Percentiles rank a stretch among this genome's conserved stretches.
Evolutionary conservation across 805 yeast species (phyloP).

Genomic region (Sungouiozyma ichnusensis): DNA sequence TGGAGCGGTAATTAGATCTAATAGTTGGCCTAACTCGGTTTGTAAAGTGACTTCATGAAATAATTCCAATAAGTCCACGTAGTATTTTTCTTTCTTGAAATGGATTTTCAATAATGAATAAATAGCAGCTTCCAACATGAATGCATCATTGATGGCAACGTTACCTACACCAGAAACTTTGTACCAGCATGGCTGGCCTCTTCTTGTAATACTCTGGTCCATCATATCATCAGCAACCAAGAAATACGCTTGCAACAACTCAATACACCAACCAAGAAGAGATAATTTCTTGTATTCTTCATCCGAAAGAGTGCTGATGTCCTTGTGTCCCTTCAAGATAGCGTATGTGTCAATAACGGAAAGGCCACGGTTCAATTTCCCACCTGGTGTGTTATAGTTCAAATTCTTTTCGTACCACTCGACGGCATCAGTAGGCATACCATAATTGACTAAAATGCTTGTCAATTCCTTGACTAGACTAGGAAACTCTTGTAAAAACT

Average conservation of each 20-base stretch:
- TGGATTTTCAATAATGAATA: conserved; percentile 81
- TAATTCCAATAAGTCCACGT: conserved; percentile 81
- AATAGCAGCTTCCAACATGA: conserved; percentile 92
- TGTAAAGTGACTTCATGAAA: conserved; percentile 97
- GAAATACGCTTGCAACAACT: conserved; percentile 90
- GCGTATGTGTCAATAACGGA: conserved; percentile 91
- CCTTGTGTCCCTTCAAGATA: conserved; percentile 54
- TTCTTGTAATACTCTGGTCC: conserved; percentile 93
- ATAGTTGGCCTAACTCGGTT: conserved; percentile 92
- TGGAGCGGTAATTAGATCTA: conserved; percentile 94
- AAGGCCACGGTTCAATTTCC: conserved; percentile 91
- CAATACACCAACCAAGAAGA: conserved; percentile 90
- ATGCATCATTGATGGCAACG: conserved; percentile 94
- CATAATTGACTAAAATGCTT: conserved; percentile 50
- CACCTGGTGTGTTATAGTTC: conserved; percentile 88
- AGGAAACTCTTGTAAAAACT: conserved; percentile 63
- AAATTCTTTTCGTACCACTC: conserved; percentile 70
- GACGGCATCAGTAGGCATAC: conserved; percentile 78
- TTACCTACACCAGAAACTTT: conserved; percentile 67
- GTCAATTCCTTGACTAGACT: conserved; percentile 64
- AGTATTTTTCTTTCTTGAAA: conserved; percentile 72
- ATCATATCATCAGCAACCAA: conserved; percentile 97
- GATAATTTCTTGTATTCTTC: conserved; percentile 80
- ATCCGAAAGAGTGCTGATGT: conserved; percentile 45
- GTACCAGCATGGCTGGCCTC: conserved; percentile 99